These are phyloP conservation scores for Darksidea phi DNA, from an alignment of 495 filamentous ascomycete genomes.

Conservation along the genomic window DNA sequence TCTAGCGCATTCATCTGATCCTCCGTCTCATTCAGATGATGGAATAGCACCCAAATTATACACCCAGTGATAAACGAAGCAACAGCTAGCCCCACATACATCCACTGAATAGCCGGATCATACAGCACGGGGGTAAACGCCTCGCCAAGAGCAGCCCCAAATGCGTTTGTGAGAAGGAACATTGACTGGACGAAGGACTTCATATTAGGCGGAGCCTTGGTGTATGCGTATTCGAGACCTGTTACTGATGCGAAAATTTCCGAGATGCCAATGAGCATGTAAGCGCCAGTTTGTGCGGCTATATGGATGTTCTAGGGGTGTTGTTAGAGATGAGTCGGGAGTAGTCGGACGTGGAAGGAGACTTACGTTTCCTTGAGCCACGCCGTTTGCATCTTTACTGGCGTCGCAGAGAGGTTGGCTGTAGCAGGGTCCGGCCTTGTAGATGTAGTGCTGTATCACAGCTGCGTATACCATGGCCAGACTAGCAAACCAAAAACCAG, in stretches of 20 bases:
- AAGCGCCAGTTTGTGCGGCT: conserved; percentile 44
- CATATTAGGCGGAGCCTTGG: conserved; percentile 67
- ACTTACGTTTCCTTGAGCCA: conserved; percentile 24
- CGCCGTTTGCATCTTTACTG: conserved; percentile 12
- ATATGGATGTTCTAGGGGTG: conserved; percentile 42
- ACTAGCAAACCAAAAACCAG: conserved; percentile 65
- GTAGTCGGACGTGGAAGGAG: conserved; percentile 43
- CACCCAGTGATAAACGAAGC: conserved; percentile 28
- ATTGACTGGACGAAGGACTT: conserved; percentile 65
- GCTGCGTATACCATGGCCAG: conserved; percentile 65
- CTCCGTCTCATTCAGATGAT: conserved; percentile 39
- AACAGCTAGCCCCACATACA: conserved; percentile 45
- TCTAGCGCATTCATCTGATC: conserved; percentile 37
- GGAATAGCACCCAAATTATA: conserved; percentile 39
- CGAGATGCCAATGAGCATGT: conserved; percentile 61
- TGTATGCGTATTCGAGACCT: conserved; percentile 70
- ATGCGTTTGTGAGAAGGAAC: conserved; percentile 58
- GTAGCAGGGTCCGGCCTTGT: conserved; percentile 56
- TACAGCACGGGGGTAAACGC: conserved; percentile 55
- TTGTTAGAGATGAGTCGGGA: conserved; percentile 33
- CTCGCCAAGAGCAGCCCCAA: conserved; percentile 54
- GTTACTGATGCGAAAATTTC: conserved; percentile 71
- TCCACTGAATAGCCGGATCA: conserved; percentile 58
- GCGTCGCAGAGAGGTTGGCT: conserved; percentile 34
- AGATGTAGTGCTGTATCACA: conserved; percentile 71